A percentile compares a stretch with the other conserved stretches of the same genome.
Conservation (phyloP, 306 rosid genomes). For the Castanopsis chinensis region DNA sequence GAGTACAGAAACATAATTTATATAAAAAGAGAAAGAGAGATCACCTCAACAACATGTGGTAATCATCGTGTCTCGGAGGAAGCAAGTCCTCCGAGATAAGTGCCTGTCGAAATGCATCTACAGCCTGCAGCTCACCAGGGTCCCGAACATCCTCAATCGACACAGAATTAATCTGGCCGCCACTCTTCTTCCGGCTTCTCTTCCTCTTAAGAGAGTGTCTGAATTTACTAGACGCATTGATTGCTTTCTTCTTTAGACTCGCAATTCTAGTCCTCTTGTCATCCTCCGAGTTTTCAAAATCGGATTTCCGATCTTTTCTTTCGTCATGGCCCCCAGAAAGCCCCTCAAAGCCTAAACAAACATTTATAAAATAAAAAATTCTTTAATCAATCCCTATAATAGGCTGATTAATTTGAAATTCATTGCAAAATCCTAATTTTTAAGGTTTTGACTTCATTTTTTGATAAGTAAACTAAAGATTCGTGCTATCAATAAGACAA, state of each 20-base stretch:
- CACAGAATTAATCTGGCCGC: slow-evolving; percentile 37
- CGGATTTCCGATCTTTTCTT: slow-evolving; percentile 68
- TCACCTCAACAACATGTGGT: slow-evolving; percentile 81
- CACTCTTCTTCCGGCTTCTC: slow-evolving; percentile 49
- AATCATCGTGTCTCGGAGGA: slow-evolving; percentile 69
- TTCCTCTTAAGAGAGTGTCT: slow-evolving; percentile 79
- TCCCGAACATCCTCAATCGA: slow-evolving; percentile 89
- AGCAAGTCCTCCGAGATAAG: slow-evolving; percentile 71
- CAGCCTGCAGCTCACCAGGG: slow-evolving; percentile 69
- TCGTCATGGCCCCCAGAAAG: slow-evolving; percentile 56
- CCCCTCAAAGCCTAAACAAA: slow-evolving; percentile 71
- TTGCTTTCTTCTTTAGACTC: slow-evolving; percentile 75
- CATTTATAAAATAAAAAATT: neutral
- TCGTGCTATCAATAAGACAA: too few species aligned
- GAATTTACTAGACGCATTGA: slow-evolving; percentile 77
- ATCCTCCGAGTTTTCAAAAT: slow-evolving; percentile 77
- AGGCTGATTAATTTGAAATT: neutral
- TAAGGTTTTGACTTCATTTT: neutral
- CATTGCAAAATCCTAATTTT: neutral
- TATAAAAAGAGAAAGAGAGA: neutral
- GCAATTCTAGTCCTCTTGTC: slow-evolving; percentile 70
- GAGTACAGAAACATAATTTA: neutral
- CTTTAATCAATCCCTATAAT: slow-evolving; percentile 1
- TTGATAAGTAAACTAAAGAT: neutral
- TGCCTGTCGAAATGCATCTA: slow-evolving; percentile 68